Evolutionary conservation across 192 early-diverging fungal genomes (phyloP), one percentile per base, ranked within the genome.

Genomic region (Allomyces macrogynus): DNA sequence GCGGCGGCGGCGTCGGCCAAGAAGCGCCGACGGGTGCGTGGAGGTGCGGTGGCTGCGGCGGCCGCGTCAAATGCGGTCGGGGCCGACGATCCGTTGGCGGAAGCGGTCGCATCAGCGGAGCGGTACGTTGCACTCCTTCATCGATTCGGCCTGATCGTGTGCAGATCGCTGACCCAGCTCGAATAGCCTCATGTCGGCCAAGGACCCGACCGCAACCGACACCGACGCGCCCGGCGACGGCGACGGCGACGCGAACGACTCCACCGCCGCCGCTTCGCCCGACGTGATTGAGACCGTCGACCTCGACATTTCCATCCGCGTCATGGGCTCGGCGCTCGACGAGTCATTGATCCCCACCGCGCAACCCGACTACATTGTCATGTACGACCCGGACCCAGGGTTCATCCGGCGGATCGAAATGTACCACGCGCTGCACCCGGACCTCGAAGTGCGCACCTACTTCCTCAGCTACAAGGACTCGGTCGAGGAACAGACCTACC

Each of bases 391-490:
- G 3, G 84, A 92, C 65, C 76, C 88, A 0, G 85, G 77, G 23
- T 97, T 95, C 79, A 79, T 99, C 23, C 78, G 93, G 18, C 73
- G 89, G 63, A 74, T 95, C 16, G 95, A 99, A 75, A 77, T 90
- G 68, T 26, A 60, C 14, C 16, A 62, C 25, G 32, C 62, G 73
- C 72, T 67, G n/a, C 11, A 20, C 42, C 18, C 62, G 5, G 0
- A 14, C 16, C 20, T 5, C 49, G 20, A 14, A 3, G 67, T 87
- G 22, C 85, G 84, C 63, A 89, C 97, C 8, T 96, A 92, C 65
- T 95, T 97, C 72, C 78, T 95, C 69, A 79, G 93, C 0, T 97
- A 99, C 70, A 88, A 94, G 63, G 89, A 93, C 72, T 92, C 89
- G 10, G 81, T 93, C 1, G 93, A 99, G 72, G 95, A 96, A 74